These are phyloP conservation scores for Quercus mongolica DNA, from an alignment of 306 rosid genomes.

Conservation along the genomic window DNA sequence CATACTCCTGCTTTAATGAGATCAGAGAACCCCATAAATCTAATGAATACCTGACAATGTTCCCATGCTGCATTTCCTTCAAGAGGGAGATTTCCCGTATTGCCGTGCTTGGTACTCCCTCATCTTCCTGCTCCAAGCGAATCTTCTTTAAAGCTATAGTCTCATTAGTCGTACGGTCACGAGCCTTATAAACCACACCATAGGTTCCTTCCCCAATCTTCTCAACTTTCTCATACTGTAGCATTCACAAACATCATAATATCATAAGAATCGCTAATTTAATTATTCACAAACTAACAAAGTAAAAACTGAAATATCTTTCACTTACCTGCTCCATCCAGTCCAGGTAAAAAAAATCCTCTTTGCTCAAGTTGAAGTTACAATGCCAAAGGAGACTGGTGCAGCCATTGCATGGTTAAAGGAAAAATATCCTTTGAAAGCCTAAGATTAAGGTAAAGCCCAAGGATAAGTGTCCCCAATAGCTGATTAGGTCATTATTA, in stretches of 20 bases:
- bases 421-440: too few species aligned
- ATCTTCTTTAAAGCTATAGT: constrained; percentile 88
- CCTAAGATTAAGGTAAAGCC: too few species aligned
- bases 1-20: not conserved
- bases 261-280: not conserved
- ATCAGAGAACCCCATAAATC: not conserved
- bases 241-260: constrained; percentile 18
- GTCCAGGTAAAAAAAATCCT: not conserved
- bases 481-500: too few species aligned
- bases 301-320: not conserved
- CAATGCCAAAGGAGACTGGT: too few species aligned
- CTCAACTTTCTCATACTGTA: constrained; percentile 89
- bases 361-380: not conserved
- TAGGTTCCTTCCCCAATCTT: constrained; percentile 94
- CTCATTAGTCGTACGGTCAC: constrained; percentile 72
- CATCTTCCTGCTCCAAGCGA: constrained; percentile 93
- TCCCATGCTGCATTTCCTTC: constrained; percentile 90
- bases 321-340: constrained; percentile 22
- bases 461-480: too few species aligned
- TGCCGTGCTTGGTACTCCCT: constrained; percentile 94
- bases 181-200: constrained; percentile 94
- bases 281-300: not conserved
- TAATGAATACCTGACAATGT: constrained; percentile 69
- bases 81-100: constrained; percentile 85
- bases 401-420: too few species aligned